Percentiles rank a stretch among this genome's conserved stretches.
These are phyloP conservation scores for Scenedesmus sp. DNA, from an alignment of 163 green algal species.

Conservation along the genomic window DNA sequence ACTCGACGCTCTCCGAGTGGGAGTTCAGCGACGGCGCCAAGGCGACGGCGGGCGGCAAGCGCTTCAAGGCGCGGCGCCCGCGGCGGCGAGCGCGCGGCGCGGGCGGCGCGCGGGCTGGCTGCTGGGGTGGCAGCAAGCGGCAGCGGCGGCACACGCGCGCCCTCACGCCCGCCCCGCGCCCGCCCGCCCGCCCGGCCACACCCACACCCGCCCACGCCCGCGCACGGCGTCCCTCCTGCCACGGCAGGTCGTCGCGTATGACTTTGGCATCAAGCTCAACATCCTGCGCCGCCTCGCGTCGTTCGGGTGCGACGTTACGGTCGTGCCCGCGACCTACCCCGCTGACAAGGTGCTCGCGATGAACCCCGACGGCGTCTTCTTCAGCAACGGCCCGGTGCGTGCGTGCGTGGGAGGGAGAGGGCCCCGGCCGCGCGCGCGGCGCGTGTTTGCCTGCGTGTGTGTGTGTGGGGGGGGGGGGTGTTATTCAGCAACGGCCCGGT, in stretches of 20 bases:
- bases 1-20: conserved; percentile 91
- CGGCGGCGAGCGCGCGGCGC: neutral
- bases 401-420: no score
- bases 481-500: conserved; percentile 98
- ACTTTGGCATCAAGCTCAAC: conserved; percentile 99
- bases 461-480: no score
- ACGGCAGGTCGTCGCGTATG: conserved; percentile 91
- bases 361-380: conserved; percentile 98
- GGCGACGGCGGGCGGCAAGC: conserved; percentile 19
- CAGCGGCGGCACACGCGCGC: neutral
- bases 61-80: conserved; percentile 21
- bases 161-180: no score
- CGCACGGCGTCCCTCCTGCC: neutral
- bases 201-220: neutral
- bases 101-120: neutral
- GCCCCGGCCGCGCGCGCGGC: no score
- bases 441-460: no score
- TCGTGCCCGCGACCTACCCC: conserved; percentile 94
- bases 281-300: conserved; percentile 93
- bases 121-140: neutral
- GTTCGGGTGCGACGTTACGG: conserved; percentile 94
- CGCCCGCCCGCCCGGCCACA: neutral
- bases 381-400: conserved; percentile 93
- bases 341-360: conserved; percentile 93
- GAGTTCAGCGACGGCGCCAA: conserved; percentile 80